Evolutionary conservation across 352 stramenopile species (phyloP), one percentile per base, ranked within the genome.

Genomic region (Phytophthora sp.): DNA sequence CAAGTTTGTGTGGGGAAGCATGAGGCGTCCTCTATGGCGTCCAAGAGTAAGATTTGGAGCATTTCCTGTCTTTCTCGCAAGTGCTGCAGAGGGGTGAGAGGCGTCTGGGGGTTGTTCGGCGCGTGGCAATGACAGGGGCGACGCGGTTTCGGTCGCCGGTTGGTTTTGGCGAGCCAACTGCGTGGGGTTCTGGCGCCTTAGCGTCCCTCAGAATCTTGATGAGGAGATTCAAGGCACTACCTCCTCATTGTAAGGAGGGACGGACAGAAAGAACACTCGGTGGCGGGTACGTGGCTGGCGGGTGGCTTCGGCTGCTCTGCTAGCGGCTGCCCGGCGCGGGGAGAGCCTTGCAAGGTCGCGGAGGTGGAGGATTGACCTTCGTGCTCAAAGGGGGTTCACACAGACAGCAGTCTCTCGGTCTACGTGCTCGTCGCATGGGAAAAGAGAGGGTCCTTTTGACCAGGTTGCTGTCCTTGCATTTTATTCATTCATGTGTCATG

Each of bases 151-250:
- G 74, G 62, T 79, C 69, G 75, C 78, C 81, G 47, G 73, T 74
- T 70, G 81, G 79, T 80, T 89, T 88, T 86, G 83, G 83, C 84
- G 82, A 92, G 75, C 84, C 66, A 74, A 66, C 63, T 63, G 64
- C 36, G 74, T 63, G 70, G 71, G 39, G 56, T 69, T 61, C 45
- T 79, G 47, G 62, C 38, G 26, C 46, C 30, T 60, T 47, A 50
- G 59, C 57, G 84, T 90, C 84, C 77, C 63, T 76, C 84, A 69
- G 76, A 88, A 92, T 92, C 84, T 90, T 92, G 82, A 92, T 90
- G 82, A 55, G 77, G 66, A 84, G 79, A 60, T 78, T 86, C 63
- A 74, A 85, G 80, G 74, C 84, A 89, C 81, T 86, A 82, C 80
- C 70, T 90, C 68, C 70, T 80, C 84, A 85, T 92, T 92, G 84